Conservation (phyloP, 2,329 filamentous ascomycete genomes). For the Laburnicola sp. region DNA sequence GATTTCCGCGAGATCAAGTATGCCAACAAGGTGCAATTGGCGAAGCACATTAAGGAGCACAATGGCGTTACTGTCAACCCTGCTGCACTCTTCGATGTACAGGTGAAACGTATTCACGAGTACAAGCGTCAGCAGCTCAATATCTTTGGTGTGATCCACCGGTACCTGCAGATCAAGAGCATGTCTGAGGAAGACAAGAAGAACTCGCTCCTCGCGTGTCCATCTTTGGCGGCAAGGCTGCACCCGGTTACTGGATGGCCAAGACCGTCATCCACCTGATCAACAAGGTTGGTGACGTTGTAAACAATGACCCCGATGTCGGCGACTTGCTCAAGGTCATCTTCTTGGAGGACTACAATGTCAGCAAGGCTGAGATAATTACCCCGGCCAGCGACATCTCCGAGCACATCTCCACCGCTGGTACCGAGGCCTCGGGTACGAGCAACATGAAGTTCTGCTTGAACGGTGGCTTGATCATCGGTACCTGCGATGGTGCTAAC, state of each 20-base stretch:
- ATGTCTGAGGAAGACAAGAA: constrained; percentile 82
- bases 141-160: constrained; percentile 96
- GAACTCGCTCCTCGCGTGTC: constrained; percentile 86
- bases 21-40: constrained; percentile 89
- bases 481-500: constrained; percentile 96
- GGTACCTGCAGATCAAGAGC: constrained; percentile 86
- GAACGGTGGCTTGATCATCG: constrained; percentile 95
- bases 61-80: constrained; percentile 85
- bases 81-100: constrained; percentile 86
- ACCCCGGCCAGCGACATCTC: constrained; percentile 92
- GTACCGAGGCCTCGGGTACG: constrained; percentile 84
- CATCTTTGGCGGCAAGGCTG: constrained; percentile 97
- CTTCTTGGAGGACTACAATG: constrained; percentile 98
- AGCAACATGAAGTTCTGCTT: constrained; percentile 99
- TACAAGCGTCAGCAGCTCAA: constrained; percentile 99
- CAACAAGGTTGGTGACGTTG: constrained; percentile 84
- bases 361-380: constrained; percentile 98
- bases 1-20: constrained; percentile 98
- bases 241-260: constrained; percentile 99
- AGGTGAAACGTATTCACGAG: constrained; percentile 98
- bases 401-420: constrained; percentile 97
- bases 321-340: constrained; percentile 95
- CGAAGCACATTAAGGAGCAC: constrained; percentile 84
- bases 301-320: constrained; percentile 90
- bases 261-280: constrained; percentile 98